phyloP scores from a whole-genome alignment of 2,329 filamentous ascomycete species.

The Fusarium sp. region DNA sequence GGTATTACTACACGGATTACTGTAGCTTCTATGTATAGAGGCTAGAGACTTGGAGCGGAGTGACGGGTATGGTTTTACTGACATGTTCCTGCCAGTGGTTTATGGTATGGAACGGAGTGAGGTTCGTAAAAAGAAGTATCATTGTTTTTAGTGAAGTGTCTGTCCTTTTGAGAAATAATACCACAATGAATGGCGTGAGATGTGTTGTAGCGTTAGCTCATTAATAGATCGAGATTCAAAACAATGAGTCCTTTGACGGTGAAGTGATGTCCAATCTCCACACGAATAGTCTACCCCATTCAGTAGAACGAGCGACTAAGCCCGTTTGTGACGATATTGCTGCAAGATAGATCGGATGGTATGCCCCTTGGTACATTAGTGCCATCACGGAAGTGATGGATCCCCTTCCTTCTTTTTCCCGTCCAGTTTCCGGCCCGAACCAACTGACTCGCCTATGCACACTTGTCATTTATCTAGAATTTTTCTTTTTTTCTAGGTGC shows the following conservation, averaged over 20 bases:
- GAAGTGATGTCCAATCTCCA: not conserved
- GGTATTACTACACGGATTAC: conserved; percentile 32
- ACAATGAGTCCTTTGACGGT: not conserved
- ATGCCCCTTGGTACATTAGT: conserved; percentile 28
- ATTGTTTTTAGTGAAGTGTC: conserved; percentile 29
- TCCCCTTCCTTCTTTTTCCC: not conserved
- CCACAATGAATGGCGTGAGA: conserved; percentile 5
- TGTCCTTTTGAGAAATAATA: conserved; percentile 3
- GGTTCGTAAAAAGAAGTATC: conserved; percentile 41
- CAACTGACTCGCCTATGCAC: conserved; percentile 16
- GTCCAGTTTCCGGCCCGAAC: conserved; percentile 8
- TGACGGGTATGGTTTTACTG: conserved; percentile 20
- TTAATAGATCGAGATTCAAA: conserved; percentile 8
- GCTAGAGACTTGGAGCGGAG: conserved; percentile 33
- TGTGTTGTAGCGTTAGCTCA: not conserved
- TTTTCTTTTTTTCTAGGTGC: not conserved
- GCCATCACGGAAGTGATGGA: conserved; percentile 9
- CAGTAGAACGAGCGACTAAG: not conserved
- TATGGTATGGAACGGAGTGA: conserved; percentile 31
- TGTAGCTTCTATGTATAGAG: conserved; percentile 19
- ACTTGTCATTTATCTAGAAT: conserved; percentile 3
- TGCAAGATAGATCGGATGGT: conserved; percentile 26
- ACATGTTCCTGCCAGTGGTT: conserved; percentile 17
- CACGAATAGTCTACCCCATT: not conserved
- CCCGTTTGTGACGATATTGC: conserved; percentile 14